Evolutionary conservation across 768 basidiomycete genomes (phyloP).

Genomic region (Psilocybe sp.): DNA sequence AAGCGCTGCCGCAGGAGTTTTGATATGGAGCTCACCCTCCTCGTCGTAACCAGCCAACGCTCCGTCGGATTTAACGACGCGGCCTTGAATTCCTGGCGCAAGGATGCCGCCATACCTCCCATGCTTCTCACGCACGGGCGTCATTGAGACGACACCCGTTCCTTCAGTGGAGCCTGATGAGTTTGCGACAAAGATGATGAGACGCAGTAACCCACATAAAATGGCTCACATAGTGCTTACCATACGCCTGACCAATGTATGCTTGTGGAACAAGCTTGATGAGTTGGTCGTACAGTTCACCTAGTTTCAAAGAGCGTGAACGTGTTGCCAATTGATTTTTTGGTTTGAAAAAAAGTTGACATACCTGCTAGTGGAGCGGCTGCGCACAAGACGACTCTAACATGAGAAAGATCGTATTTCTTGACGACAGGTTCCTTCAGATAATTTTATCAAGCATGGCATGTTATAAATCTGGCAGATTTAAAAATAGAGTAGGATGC

Average conservation of each 20-base stretch:
- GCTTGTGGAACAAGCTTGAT: conserved; percentile 5
- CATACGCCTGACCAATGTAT: conserved; percentile 6
- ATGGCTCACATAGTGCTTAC: not conserved
- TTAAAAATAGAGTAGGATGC: not conserved
- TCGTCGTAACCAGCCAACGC: conserved; percentile 4
- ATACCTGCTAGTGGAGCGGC: conserved; percentile 7
- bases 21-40: conserved; percentile 7
- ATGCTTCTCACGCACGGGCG: conserved; percentile 3
- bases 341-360: not conserved
- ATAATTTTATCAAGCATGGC: not conserved
- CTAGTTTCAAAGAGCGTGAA: not conserved
- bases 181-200: too few species aligned
- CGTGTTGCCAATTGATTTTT: not conserved
- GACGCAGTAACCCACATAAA: too few species aligned
- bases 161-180: conserved; percentile 1
- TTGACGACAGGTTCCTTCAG: conserved; percentile 9
- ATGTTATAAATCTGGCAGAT: not conserved
- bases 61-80: conserved; percentile 5
- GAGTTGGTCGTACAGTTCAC: conserved; percentile 6
- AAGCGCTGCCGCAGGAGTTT: conserved; percentile 2
- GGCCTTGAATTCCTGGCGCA: conserved; percentile 1
- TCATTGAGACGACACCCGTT: conserved; percentile 4
- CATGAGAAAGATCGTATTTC: conserved; percentile 5
- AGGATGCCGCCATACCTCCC: conserved; percentile 4
- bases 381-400: conserved; percentile 2